Evolutionary conservation across 2,329 filamentous ascomycete genomes (phyloP).

Genomic region (Colletotrichum godetiae): DNA sequence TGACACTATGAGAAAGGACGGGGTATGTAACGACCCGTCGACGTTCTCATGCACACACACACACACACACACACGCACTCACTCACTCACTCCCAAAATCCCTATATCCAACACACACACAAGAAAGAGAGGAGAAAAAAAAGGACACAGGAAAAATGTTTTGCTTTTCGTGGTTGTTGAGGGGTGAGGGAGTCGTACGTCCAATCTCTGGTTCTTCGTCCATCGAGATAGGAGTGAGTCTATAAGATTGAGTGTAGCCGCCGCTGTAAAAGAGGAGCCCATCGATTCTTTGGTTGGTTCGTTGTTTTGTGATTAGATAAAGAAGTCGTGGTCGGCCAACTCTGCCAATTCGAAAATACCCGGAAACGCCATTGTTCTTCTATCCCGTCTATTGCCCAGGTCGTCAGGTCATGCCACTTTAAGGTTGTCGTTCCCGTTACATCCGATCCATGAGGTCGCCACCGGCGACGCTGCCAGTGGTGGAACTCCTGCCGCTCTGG

Average conservation of each 20-base stretch:
- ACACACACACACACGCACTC: too few relatives aligned
- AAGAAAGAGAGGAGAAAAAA: neutral
- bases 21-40: neutral
- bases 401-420: conserved; percentile 52
- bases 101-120: neutral
- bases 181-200: conserved; percentile 25
- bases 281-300: conserved; percentile 17
- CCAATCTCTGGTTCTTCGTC: conserved; percentile 25
- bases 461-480: conserved; percentile 81
- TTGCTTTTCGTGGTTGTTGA: conserved; percentile 25
- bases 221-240: conserved; percentile 28
- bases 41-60: conserved; percentile 14
- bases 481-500: conserved; percentile 81
- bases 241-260: conserved; percentile 20
- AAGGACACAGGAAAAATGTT: conserved; percentile 3
- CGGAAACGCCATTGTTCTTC: conserved; percentile 51
- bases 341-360: conserved; percentile 23
- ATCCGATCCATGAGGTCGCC: conserved; percentile 72
- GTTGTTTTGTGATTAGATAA: conserved; percentile 20
- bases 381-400: conserved; percentile 52
- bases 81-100: neutral
- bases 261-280: conserved; percentile 6
- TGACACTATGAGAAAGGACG: conserved; percentile 13
- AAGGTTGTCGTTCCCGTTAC: conserved; percentile 42
- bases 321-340: conserved; percentile 31